Conservation (phyloP, 352 stramenopile genomes). For the Pythium oligandrum region DNA sequence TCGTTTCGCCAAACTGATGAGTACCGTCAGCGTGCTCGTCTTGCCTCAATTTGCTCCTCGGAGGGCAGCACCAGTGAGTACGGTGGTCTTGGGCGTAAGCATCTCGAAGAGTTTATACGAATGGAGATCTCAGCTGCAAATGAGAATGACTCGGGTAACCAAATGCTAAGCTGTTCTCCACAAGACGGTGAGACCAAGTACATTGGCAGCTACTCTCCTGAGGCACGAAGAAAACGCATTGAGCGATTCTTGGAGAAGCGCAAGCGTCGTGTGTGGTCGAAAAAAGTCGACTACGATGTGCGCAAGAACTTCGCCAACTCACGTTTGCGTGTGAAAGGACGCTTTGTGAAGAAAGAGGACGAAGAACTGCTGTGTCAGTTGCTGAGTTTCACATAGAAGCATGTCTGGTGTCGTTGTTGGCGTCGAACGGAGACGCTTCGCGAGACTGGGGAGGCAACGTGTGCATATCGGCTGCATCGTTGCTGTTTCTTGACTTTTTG, state of each 20-base stretch:
- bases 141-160: conserved; percentile 39
- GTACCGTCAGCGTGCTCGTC: conserved; percentile 61
- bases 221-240: conserved; percentile 80
- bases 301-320: conserved; percentile 99
- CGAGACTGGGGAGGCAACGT: not conserved
- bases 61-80: conserved; percentile 63
- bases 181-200: conserved; percentile 41
- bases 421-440: not conserved
- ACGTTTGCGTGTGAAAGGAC: conserved; percentile 95
- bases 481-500: no score
- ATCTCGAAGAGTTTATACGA: conserved; percentile 74
- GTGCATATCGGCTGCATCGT: no score
- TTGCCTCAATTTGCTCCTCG: conserved; percentile 74
- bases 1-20: conserved; percentile 54
- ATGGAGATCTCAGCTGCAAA: conserved; percentile 77
- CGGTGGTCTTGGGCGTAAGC: conserved; percentile 59
- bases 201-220: conserved; percentile 88
- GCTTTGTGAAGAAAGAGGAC: conserved; percentile 99
- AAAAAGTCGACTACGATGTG: conserved; percentile 98
- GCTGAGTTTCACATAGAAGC: conserved; percentile 66
- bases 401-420: not conserved
- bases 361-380: conserved; percentile 86
- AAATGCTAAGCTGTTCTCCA: conserved; percentile 2
- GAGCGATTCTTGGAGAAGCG: conserved; percentile 91
- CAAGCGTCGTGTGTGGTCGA: conserved; percentile 92